Evolutionary conservation across 2,329 filamentous ascomycete genomes (phyloP).

Genomic region (Microsporum ferrugineum): DNA sequence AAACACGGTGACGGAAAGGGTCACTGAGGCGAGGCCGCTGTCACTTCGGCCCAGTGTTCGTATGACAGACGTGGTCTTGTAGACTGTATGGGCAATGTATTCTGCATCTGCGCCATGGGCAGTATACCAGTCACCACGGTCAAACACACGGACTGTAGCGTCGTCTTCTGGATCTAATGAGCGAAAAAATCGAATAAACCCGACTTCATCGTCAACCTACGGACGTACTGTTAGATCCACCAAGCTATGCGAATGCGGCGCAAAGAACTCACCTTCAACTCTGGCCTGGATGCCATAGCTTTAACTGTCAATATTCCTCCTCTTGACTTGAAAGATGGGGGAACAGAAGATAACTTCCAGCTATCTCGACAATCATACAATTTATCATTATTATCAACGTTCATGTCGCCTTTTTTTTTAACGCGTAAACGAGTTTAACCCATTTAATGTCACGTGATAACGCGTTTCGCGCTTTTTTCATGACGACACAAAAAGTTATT

Average conservation of each 20-base stretch:
- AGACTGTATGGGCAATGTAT: constrained; percentile 54
- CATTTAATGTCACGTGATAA: constrained; percentile 10
- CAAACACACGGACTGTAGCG: constrained; percentile 73
- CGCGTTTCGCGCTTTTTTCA: constrained; percentile 7
- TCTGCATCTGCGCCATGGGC: constrained; percentile 41
- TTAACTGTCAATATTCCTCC: background rate
- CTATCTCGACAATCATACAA: background rate
- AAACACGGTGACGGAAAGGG: constrained; percentile 89
- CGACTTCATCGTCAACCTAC: constrained; percentile 88
- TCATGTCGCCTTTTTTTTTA: background rate
- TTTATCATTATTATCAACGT: background rate
- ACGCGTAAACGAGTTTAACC: constrained; percentile 7
- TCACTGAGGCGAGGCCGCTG: constrained; percentile 83
- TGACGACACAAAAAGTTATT: background rate
- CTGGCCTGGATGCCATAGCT: constrained; percentile 10
- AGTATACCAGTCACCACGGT: constrained; percentile 89
- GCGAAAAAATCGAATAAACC: constrained; percentile 95
- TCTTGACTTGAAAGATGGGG: background rate
- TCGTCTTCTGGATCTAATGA: constrained; percentile 60
- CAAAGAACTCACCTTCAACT: constrained; percentile 10
- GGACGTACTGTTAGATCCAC: constrained; percentile 8
- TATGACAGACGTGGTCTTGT: constrained; percentile 94
- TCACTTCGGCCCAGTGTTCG: constrained; percentile 77
- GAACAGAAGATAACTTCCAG: background rate
- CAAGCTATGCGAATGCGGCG: background rate